Evolutionary conservation across 495 filamentous ascomycete species (phyloP).

Genomic region (Aspergillus steynii): DNA sequence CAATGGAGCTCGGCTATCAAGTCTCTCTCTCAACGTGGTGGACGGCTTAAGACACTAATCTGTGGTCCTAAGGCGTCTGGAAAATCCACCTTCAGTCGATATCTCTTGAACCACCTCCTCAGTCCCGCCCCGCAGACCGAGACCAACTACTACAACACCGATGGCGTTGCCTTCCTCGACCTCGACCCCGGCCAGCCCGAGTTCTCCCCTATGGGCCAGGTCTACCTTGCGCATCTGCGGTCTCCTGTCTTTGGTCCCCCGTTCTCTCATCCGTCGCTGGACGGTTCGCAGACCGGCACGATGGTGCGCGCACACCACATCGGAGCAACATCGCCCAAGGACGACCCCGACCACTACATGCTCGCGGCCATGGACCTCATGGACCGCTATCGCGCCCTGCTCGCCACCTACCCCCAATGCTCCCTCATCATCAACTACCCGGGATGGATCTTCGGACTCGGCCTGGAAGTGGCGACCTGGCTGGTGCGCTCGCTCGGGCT

Average conservation of each 20-base stretch:
- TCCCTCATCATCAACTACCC: constrained; percentile 81
- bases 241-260: constrained; percentile 70
- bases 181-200: constrained; percentile 85
- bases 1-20: constrained; percentile 60
- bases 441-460: constrained; percentile 78
- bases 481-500: constrained; percentile 53
- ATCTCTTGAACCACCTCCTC: constrained; percentile 75
- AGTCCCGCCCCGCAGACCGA: constrained; percentile 45
- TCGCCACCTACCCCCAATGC: constrained; percentile 39
- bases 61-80: constrained; percentile 83
- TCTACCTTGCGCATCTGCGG: constrained; percentile 67
- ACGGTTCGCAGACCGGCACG: constrained; percentile 29
- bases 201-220: constrained; percentile 71
- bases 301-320: constrained; percentile 70
- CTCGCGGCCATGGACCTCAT: constrained; percentile 69
- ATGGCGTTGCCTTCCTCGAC: constrained; percentile 68
- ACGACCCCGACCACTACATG: constrained; percentile 70
- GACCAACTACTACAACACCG: constrained; percentile 33
- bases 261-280: constrained; percentile 65
- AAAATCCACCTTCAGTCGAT: constrained; percentile 80
- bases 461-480: constrained; percentile 67
- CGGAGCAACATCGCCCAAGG: constrained; percentile 66
- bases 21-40: constrained; percentile 36
- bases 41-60: constrained; percentile 53
- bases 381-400: constrained; percentile 56